A percentile compares a stretch with the other conserved stretches of the same genome.
Evolutionary conservation across 2,329 filamentous ascomycete species (phyloP).

Genomic region (Pochonia chlamydosporia): DNA sequence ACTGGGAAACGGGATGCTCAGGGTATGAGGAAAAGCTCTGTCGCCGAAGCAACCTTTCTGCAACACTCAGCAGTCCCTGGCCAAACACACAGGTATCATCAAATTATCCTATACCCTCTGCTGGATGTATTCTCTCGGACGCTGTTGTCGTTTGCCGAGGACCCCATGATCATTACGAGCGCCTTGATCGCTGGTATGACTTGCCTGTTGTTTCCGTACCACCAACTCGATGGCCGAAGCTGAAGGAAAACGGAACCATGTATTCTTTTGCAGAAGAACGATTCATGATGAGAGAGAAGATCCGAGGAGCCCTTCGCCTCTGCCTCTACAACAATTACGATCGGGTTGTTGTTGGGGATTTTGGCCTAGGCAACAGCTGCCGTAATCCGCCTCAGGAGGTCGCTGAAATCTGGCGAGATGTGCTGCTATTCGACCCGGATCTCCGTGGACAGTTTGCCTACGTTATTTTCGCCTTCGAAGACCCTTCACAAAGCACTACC

Average conservation of each 20-base stretch:
- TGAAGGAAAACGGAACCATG: slow-evolving; percentile 58
- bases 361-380: slow-evolving; percentile 58
- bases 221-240: slow-evolving; percentile 67
- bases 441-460: slow-evolving; percentile 56
- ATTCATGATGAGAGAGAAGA: slow-evolving; percentile 67
- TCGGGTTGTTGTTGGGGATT: slow-evolving; percentile 57
- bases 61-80: slow-evolving; percentile 58
- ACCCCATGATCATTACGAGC: slow-evolving; percentile 59
- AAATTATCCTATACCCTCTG: slow-evolving; percentile 68
- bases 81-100: slow-evolving; percentile 35
- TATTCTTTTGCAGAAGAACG: slow-evolving; percentile 69
- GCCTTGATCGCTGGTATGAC: slow-evolving; percentile 47
- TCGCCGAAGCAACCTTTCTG: slow-evolving; percentile 66
- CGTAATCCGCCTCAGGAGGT: slow-evolving; percentile 61
- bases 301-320: slow-evolving; percentile 64
- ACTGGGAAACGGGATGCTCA: slow-evolving; percentile 62
- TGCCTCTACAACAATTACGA: slow-evolving; percentile 55
- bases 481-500: slow-evolving; percentile 47
- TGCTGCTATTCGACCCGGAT: slow-evolving; percentile 57
- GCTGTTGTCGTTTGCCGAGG: slow-evolving; percentile 69
- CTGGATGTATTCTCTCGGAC: slow-evolving; percentile 64
- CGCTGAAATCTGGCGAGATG: slow-evolving; percentile 60
- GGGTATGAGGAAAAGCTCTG: slow-evolving; percentile 62
- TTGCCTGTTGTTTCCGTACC: slow-evolving; percentile 70
- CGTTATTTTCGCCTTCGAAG: slow-evolving; percentile 61